phyloP scores from a whole-genome alignment of 2,329 filamentous ascomycete genomes.

The Pseudovirgaria hyperparasitica region DNA sequence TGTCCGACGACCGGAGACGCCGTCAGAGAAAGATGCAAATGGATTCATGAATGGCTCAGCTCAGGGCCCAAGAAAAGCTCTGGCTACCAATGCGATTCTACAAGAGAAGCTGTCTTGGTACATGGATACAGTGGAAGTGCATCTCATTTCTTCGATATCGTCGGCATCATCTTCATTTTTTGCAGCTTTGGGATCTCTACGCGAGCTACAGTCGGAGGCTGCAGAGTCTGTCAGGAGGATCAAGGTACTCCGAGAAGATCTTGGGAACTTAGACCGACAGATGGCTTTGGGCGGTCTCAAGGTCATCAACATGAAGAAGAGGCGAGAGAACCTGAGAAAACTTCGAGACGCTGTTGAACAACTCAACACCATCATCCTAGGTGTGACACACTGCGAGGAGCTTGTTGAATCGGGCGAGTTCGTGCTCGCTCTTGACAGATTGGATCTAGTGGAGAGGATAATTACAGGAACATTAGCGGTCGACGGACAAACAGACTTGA shows the following conservation, averaged over 20 bases:
- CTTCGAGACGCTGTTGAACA: constrained; percentile 75
- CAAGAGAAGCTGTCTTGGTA: constrained; percentile 99
- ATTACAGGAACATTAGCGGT: constrained; percentile 57
- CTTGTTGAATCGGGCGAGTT: constrained; percentile 75
- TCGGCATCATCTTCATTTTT: constrained; percentile 95
- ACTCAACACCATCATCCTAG: constrained; percentile 63
- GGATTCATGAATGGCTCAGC: constrained; percentile 45
- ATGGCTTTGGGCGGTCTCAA: constrained; percentile 77
- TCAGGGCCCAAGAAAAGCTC: constrained; percentile 55
- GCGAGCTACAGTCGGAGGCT: constrained; percentile 83
- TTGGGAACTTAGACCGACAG: constrained; percentile 70
- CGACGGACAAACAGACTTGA: constrained; percentile 13
- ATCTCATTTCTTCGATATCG: constrained; percentile 91
- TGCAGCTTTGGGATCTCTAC: constrained; percentile 77
- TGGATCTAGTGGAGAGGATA: constrained; percentile 67
- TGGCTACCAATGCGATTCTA: constrained; percentile 91
- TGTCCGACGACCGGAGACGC: constrained; percentile 49
- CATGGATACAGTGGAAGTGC: constrained; percentile 97
- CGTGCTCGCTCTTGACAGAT: constrained; percentile 63
- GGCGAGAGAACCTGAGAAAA: constrained; percentile 72
- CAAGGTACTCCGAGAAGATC: constrained; percentile 63
- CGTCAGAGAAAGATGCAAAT: constrained; percentile 41
- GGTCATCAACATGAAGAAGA: constrained; percentile 69
- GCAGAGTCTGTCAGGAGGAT: constrained; percentile 84
- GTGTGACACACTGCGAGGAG: constrained; percentile 63